phyloP scores from a whole-genome alignment of 345 rosid species.

The Abelmoschus esculentus region DNA sequence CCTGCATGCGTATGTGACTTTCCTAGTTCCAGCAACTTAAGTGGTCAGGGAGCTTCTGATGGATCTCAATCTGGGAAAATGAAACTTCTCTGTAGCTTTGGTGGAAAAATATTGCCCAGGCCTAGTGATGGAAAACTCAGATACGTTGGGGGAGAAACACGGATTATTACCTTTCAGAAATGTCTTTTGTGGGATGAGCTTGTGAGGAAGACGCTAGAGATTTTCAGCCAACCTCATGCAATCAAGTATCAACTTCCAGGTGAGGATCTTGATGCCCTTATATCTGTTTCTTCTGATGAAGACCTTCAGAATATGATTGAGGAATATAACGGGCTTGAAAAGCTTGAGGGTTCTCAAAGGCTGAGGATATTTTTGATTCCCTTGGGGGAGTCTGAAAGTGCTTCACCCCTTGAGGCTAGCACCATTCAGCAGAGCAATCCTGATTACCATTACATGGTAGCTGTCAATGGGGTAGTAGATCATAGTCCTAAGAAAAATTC shows the following conservation, averaged over 20 bases:
- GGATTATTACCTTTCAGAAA: slow-evolving; percentile 39
- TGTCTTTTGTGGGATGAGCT: slow-evolving; percentile 54
- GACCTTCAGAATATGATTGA: slow-evolving; percentile 69
- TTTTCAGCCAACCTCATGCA: slow-evolving; percentile 46
- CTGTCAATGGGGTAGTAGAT: slow-evolving; percentile 40
- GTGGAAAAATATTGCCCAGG: slow-evolving; percentile 62
- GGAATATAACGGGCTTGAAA: slow-evolving; percentile 51
- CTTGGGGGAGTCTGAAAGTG: slow-evolving; percentile 32
- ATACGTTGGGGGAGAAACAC: slow-evolving; percentile 69
- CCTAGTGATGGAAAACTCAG: slow-evolving; percentile 61
- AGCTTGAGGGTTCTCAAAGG: slow-evolving; percentile 44
- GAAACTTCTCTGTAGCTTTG: slow-evolving; percentile 61
- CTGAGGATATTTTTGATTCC: slow-evolving; percentile 59
- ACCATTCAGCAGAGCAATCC: slow-evolving; percentile 30
- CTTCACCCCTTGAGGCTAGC: slow-evolving; percentile 29
- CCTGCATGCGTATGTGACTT: slow-evolving; percentile 20
- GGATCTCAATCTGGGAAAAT: slow-evolving; percentile 36
- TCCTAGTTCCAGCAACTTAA: slow-evolving; percentile 24
- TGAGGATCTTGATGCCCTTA: slow-evolving; percentile 59
- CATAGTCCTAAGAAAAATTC: slow-evolving; percentile 25
- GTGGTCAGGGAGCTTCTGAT: slow-evolving; percentile 22
- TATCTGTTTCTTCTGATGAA: slow-evolving; percentile 59
- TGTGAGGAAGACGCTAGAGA: slow-evolving; percentile 40
- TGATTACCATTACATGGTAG: slow-evolving; percentile 38
- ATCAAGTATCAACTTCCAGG: slow-evolving; percentile 75